phyloP scores from a whole-genome alignment of 2,329 filamentous ascomycete genomes.

The Fusarium anthophilum region DNA sequence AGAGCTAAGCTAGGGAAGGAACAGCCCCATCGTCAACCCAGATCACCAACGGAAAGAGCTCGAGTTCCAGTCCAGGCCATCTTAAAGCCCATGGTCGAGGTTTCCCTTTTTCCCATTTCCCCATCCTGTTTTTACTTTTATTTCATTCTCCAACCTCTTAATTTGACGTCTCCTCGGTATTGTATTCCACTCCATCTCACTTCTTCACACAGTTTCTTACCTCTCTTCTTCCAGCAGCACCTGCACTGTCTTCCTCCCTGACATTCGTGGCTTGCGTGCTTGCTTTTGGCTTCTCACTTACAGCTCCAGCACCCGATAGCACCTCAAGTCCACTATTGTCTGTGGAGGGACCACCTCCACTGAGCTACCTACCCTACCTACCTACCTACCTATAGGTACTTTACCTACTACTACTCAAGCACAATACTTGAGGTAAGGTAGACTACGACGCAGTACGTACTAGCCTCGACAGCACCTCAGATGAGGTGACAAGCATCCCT shows the following conservation, averaged over 20 bases:
- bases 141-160: neutral
- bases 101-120: constrained; percentile 2
- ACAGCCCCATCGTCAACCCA: constrained; percentile 14
- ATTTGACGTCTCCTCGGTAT: neutral
- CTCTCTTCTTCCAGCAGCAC: neutral
- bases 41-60: constrained; percentile 20
- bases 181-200: neutral
- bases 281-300: neutral
- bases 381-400: neutral
- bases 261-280: constrained; percentile 13
- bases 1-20: constrained; percentile 26
- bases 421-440: neutral
- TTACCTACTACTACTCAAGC: neutral
- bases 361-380: neutral
- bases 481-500: constrained; percentile 17
- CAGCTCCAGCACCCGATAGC: constrained; percentile 6
- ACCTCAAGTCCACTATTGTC: constrained; percentile 13
- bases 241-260: neutral
- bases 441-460: constrained; percentile 14
- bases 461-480: neutral
- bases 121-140: neutral
- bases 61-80: constrained; percentile 7
- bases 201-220: neutral
- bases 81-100: constrained; percentile 7
- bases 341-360: constrained; percentile 5